Conservation (phyloP, 345 rosid genomes). For the Pistacia atlantica region DNA sequence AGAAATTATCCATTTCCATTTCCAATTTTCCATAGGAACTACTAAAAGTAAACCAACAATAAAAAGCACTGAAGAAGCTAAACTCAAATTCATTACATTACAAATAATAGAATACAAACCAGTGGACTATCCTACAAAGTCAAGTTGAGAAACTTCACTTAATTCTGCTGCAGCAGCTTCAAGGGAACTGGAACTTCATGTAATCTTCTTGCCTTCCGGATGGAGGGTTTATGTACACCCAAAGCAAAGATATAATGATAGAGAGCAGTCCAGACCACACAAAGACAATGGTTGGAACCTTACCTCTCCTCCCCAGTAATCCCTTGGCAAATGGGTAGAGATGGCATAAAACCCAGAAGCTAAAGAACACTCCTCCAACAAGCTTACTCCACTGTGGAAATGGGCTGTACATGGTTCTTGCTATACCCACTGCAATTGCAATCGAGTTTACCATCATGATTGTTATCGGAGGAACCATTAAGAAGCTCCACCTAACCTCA, state of each 20-base stretch:
- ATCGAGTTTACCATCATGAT: conserved; percentile 68
- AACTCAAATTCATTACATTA: neutral
- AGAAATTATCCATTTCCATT: neutral
- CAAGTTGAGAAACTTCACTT: conserved; percentile 44
- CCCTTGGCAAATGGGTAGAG: conserved; percentile 81
- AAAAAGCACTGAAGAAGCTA: neutral
- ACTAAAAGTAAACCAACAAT: neutral
- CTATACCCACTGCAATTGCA: conserved; percentile 59
- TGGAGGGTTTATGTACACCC: conserved; percentile 77
- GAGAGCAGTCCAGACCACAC: conserved; percentile 82
- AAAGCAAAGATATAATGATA: conserved; percentile 63
- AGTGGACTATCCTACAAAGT: conserved; percentile 10
- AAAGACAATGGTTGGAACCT: conserved; percentile 70
- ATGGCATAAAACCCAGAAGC: conserved; percentile 80
- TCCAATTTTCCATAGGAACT: neutral
- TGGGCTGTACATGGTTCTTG: conserved; percentile 66
- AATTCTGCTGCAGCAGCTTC: neutral
- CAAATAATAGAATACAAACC: conserved; percentile 1
- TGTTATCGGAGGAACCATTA: conserved; percentile 70
- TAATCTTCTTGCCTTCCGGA: conserved; percentile 44
- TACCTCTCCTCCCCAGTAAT: conserved; percentile 82
- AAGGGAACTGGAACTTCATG: conserved; percentile 54
- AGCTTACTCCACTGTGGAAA: conserved; percentile 83
- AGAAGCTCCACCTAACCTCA: conserved; percentile 65
- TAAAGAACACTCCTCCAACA: conserved; percentile 80